Conservation (phyloP, 805 yeast species). For the Saccharomycopsis javanensis region DNA sequence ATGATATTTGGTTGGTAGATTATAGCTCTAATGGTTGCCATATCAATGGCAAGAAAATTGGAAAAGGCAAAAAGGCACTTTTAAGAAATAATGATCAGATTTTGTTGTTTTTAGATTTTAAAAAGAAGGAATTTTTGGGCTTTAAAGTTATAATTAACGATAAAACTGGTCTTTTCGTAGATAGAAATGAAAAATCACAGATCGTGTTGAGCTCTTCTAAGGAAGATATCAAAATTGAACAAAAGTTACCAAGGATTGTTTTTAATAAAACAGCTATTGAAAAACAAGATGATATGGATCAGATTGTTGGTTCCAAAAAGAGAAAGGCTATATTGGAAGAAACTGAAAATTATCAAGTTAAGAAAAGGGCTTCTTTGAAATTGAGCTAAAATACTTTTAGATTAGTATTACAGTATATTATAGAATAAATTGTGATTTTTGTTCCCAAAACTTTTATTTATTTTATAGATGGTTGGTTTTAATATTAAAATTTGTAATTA, state of each 20-base stretch:
- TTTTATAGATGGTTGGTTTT: neutral
- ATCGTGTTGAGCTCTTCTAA: neutral
- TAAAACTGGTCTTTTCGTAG: conserved; percentile 54
- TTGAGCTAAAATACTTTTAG: neutral
- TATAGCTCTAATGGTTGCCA: conserved; percentile 72
- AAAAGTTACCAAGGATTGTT: neutral
- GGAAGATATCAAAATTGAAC: neutral
- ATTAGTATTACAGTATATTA: too few relatives aligned
- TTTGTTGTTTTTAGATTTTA: conserved; percentile 54
- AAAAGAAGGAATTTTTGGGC: conserved; percentile 41
- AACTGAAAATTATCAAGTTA: conserved; percentile 3
- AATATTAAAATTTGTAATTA: too few relatives aligned
- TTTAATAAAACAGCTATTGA: conserved; percentile 11
- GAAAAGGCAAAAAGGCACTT: conserved; percentile 52
- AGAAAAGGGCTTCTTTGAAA: conserved; percentile 16
- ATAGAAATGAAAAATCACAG: conserved; percentile 20
- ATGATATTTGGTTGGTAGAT: conserved; percentile 74
- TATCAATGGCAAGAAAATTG: conserved; percentile 50
- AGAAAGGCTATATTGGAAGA: neutral
- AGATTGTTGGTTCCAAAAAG: conserved; percentile 2
- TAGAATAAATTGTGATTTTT: neutral
- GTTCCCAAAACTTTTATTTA: neutral
- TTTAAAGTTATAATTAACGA: conserved; percentile 47
- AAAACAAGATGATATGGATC: conserved; percentile 15
- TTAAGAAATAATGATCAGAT: conserved; percentile 58